Base-by-base conservation (phyloP, 768 basidiomycete genomes). In the Tylopilus subfusipes region DNA sequence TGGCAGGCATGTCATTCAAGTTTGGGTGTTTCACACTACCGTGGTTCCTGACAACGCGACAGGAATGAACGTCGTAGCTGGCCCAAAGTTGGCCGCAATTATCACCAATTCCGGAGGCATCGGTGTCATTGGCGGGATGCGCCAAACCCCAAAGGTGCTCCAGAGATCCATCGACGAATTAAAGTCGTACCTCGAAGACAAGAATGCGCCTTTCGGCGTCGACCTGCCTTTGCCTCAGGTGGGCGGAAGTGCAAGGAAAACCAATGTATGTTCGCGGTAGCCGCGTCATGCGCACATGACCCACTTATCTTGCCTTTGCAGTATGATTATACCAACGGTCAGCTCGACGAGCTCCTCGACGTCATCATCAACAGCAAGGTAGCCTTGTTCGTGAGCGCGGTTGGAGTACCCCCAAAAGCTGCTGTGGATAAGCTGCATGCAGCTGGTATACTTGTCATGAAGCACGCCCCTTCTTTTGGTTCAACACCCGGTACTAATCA, bases 101-200 rank as follows among this genome's bases (percentile, higher is more conserved):
- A 90, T 94, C n/a, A 90, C 90, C n/a, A 94, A 94, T 64, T 82
- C 93, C 21, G 93, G 85, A 61, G 90, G 89, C 6, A 84, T 89
- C 60, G 93, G 93, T 21, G 90, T 93, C 63, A 93, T 95, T 59
- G 93, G 92, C 4, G 93, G 93, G 31, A 69, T 89, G 42, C 79
- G 81, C 34, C 86, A 87, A 64, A 87, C 77, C 49, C 89, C 88
- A 21, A 84, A 82, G 61, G 79, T 88, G 62, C 81, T 92, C 22
- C 78, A 82, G 58, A 75, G 78, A 25, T 78, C 77, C 18, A 88
- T 90, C 45, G 76, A 84, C 22, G 87, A 91, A 62, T 71, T 94
- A 62, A 93, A 91, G 73, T 77, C 75, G 34, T 72, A 83, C 63
- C 76, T 96, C 14, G 84, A 88, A 61, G 82, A 92, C 73, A 81